Conservation (phyloP, 768 basidiomycete genomes). For the Lactifluus hygrophoroides region DNA sequence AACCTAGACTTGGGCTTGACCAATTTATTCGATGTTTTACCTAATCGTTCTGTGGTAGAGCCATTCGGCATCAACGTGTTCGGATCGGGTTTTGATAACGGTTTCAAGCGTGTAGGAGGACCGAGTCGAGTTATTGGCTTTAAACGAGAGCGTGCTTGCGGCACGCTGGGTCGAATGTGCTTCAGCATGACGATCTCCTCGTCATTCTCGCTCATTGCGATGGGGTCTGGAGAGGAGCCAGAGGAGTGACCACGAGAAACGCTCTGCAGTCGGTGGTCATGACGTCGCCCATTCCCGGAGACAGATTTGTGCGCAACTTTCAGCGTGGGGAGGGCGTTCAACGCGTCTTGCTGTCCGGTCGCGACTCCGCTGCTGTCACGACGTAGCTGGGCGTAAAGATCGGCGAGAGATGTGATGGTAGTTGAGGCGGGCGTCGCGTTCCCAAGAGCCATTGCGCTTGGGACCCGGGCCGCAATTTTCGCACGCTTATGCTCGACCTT, state of each 20-base stretch:
- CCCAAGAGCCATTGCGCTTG: not conserved
- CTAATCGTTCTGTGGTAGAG: not conserved
- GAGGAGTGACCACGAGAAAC: not conserved
- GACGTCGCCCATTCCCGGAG: not conserved
- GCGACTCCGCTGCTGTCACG: constrained; percentile 14
- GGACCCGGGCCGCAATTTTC: constrained; percentile 10
- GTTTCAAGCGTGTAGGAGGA: not conserved
- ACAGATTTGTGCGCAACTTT: not conserved
- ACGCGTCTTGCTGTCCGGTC: not conserved
- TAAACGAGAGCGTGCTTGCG: not conserved
- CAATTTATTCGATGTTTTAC: not conserved
- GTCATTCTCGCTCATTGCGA: constrained; percentile 3
- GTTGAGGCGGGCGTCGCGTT: not conserved
- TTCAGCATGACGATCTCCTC: constrained; percentile 6
- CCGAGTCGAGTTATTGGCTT: not conserved
- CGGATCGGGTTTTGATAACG: not conserved
- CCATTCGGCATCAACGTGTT: not conserved
- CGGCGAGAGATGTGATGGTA: constrained; percentile 4
- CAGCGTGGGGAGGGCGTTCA: not conserved
- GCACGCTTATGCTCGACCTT: constrained; percentile 12
- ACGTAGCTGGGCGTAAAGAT: constrained; percentile 10
- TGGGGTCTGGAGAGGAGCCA: constrained; percentile 11
- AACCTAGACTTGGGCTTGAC: not conserved
- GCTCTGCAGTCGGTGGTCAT: not conserved
- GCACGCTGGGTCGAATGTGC: not conserved